phyloP scores from a whole-genome alignment of 2,329 filamentous ascomycete genomes.

The Ceratocystis smalleyi region DNA sequence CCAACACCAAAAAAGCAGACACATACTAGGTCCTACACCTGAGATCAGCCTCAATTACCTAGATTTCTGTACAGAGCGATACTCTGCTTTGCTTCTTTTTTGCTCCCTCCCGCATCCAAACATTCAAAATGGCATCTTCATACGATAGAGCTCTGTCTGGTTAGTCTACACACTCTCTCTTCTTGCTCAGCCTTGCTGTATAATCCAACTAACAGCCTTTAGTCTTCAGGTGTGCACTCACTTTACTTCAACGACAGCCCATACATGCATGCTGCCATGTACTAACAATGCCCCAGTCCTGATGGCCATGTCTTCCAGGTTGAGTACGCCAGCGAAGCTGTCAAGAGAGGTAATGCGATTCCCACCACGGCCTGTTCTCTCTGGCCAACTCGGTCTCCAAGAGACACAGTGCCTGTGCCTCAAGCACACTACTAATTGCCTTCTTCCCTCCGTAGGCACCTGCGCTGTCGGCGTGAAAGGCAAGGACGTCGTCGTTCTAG shows the following conservation, averaged over 20 bases:
- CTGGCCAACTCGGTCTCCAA: neutral
- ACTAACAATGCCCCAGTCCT: constrained; percentile 52
- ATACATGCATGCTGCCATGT: constrained; percentile 28
- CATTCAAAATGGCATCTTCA: constrained; percentile 62
- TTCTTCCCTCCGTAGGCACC: constrained; percentile 46
- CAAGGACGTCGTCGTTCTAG: constrained; percentile 80
- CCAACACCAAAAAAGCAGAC: neutral
- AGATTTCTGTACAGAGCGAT: neutral
- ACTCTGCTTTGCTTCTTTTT: neutral
- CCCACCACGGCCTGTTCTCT: constrained; percentile 20
- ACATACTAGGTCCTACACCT: neutral
- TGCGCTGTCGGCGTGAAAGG: constrained; percentile 98
- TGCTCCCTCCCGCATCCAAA: neutral
- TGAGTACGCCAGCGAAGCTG: constrained; percentile 96
- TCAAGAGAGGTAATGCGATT: constrained; percentile 64
- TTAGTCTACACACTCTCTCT: constrained; percentile 35
- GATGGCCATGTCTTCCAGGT: constrained; percentile 99
- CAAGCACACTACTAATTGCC: constrained; percentile 8
- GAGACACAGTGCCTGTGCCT: neutral
- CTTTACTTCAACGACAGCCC: constrained; percentile 22
- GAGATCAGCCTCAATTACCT: neutral
- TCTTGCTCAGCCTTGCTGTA: constrained; percentile 22
- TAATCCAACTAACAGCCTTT: constrained; percentile 29
- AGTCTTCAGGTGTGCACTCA: constrained; percentile 63
- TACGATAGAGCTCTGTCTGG: constrained; percentile 98